Base-by-base conservation (phyloP, 306 rosid species). In the Castanospermum australe region DNA sequence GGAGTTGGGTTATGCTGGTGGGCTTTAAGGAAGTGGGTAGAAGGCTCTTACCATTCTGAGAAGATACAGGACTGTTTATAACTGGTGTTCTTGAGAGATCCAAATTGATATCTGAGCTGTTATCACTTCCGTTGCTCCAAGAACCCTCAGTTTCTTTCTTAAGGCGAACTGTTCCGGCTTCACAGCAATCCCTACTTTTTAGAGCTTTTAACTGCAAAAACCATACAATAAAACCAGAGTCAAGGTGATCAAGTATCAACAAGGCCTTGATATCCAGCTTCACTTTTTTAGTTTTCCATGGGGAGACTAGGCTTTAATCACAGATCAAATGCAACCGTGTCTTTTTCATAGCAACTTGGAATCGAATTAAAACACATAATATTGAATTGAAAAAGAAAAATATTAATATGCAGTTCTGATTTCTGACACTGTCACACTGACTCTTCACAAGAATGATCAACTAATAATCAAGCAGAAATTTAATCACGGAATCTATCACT, bases 111-210 rank as follows among this genome's bases (percentile, higher is more conserved):
- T 89, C 94, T 66, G 92, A 89, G 73, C 93, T 90, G 52, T 88
- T 92, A n/a, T 91, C 92, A 78, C 98, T 91, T 71, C 89, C 91
- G 66, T 88, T 94, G 87, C 97, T 94, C 97, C 94, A 91, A 28
- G 92, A 92, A 10, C 88, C 88, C 67, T 89, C 97, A 14, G 51
- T 71, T 82, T 90, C 94, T 76, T 92, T 92, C 85, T 92, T 89
- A 4, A 77, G 68, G 44, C 61, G 55, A 35, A 28, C 55, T 69
- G 69, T 66, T 60, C 82, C 77, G 0, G 74, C 80, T 71, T 89
- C 91, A 78, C 62, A 81, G 41, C 67, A 72, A 18, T 79, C 93
- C 48, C 83, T 86, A 48, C 84, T 36, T 71, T 86, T 92, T 5
- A 90, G 79, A 63, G 89, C 84, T 78, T 82, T 73, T 39, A 93